Percentiles rank a stretch among this genome's conserved stretches.
Evolutionary conservation across 164 flowering plant genomes (phyloP).

Genomic region (Aristolochia contorta): DNA sequence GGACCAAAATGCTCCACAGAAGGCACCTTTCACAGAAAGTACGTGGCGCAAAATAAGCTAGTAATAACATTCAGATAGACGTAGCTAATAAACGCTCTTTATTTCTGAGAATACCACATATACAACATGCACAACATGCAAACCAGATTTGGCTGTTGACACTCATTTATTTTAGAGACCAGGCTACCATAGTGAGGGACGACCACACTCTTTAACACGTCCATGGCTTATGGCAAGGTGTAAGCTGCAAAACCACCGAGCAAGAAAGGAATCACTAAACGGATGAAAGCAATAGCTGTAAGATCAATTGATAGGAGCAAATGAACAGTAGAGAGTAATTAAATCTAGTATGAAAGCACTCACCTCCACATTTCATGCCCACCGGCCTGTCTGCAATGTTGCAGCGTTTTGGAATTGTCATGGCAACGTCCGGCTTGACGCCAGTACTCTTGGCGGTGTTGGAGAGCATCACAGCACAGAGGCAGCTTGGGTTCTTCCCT

Average conservation of each 20-base stretch:
- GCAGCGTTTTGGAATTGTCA: conserved; percentile 74
- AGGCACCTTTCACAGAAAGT: too few species aligned
- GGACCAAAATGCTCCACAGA: too few species aligned
- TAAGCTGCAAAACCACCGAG: conserved; percentile 37
- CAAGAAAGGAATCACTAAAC: not conserved
- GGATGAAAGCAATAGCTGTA: not conserved
- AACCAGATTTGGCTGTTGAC: too few species aligned
- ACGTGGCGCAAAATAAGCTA: too few species aligned
- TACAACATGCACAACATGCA: too few species aligned
- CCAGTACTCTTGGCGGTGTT: conserved; percentile 42
- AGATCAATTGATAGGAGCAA: not conserved
- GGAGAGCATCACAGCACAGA: conserved; percentile 74
- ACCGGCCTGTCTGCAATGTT: conserved; percentile 48
- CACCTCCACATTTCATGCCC: conserved; percentile 75
- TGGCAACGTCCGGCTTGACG: conserved; percentile 44
- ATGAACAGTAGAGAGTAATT: not conserved
- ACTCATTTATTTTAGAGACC: too few species aligned
- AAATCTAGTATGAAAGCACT: not conserved
- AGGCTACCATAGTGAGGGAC: too few species aligned
- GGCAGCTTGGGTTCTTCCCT: conserved; percentile 54
- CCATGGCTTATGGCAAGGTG: conserved; percentile 29
- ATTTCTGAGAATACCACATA: too few species aligned
- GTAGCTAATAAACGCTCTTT: too few species aligned
- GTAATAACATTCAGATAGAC: too few species aligned
- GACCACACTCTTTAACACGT: too few species aligned